Percentiles rank a stretch among this genome's conserved stretches.
These are phyloP conservation scores for Collybia mongolica DNA, from an alignment of 768 basidiomycete genomes.

Conservation along the genomic window DNA sequence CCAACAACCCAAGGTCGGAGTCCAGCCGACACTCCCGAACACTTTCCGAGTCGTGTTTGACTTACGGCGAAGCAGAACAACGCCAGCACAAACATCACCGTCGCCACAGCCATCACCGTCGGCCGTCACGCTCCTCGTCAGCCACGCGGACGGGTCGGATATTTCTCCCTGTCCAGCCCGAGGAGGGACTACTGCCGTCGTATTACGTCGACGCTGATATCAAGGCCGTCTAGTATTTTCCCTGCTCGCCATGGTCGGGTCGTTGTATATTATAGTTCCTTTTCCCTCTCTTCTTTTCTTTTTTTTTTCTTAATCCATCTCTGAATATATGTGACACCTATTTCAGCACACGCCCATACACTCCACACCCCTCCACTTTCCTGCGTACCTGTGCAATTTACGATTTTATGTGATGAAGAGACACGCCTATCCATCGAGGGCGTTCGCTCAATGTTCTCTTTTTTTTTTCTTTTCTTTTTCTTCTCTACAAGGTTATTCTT, in stretches of 20 bases:
- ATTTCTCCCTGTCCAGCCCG: conserved; percentile 40
- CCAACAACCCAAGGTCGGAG: conserved; percentile 19
- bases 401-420: too few species aligned
- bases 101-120: conserved; percentile 27
- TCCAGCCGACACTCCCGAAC: conserved; percentile 11
- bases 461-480: too few species aligned
- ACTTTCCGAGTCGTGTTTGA: conserved; percentile 17
- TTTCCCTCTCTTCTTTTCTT: background rate
- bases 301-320: background rate
- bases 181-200: conserved; percentile 43
- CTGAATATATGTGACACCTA: conserved; percentile 1
- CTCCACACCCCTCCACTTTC: background rate
- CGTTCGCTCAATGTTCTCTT: too few species aligned
- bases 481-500: too few species aligned
- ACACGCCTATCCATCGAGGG: too few species aligned
- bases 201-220: conserved; percentile 20
- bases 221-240: conserved; percentile 7
- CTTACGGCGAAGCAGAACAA: conserved; percentile 19
- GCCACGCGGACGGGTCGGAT: conserved; percentile 35
- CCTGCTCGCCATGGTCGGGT: background rate
- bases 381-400: background rate
- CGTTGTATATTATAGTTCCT: background rate
- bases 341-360: background rate
- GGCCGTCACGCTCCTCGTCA: conserved; percentile 20
- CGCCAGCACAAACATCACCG: conserved; percentile 28